These are phyloP conservation scores for Zygosaccharomyces pseudobailii DNA, from an alignment of 1,139 yeast genomes.

Conservation along the genomic window DNA sequence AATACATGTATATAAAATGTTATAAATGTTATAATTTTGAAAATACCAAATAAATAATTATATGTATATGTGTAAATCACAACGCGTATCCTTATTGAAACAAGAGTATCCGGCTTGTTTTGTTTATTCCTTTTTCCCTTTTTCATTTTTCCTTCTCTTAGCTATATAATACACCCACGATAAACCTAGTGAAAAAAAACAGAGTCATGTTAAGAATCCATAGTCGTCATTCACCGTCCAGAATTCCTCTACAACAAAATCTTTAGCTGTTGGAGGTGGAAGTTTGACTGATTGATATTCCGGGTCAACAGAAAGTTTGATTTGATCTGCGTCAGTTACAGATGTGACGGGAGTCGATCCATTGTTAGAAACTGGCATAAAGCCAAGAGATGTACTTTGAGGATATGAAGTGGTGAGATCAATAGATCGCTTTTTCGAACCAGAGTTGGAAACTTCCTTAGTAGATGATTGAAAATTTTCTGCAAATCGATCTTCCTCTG, in stretches of 20 bases:
- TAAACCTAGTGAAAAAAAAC: no score
- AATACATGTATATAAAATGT: no score
- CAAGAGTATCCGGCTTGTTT: background rate
- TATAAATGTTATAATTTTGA: no score
- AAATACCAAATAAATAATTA: no score
- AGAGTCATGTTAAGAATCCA: conserved; percentile 38
- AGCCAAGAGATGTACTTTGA: background rate
- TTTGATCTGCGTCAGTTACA: background rate
- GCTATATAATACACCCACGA: no score
- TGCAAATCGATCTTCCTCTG: background rate
- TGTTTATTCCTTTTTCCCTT: background rate
- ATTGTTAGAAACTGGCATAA: background rate
- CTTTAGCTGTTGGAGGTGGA: conserved; percentile 7
- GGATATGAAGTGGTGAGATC: background rate
- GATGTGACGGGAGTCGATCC: background rate
- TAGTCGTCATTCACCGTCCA: conserved; percentile 43
- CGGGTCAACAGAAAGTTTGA: background rate
- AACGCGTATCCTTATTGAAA: background rate
- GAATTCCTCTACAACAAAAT: conserved; percentile 38
- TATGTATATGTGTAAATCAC: no score
- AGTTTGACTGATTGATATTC: background rate
- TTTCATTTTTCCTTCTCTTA: no score
- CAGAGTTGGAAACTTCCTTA: background rate
- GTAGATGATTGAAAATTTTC: background rate
- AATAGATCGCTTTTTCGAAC: background rate